Evolutionary conservation across 352 stramenopile genomes (phyloP), one percentile per base, ranked within the genome.

Genomic region (Globisporangium uncinulatum): DNA sequence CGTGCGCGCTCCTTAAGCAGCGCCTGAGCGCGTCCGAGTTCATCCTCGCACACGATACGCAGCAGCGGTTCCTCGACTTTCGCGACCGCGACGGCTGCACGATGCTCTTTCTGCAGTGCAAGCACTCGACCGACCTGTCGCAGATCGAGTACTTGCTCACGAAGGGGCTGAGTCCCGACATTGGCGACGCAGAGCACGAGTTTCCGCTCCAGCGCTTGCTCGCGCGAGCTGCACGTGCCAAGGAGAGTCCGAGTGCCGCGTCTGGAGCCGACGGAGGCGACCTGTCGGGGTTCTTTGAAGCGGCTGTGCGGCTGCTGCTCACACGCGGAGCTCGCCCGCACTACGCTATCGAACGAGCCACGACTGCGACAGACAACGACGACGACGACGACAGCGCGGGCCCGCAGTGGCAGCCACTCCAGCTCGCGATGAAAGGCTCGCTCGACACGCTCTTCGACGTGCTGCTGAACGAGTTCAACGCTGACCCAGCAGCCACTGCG

Each of bases 21-120:
- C 73, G 76, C 0, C 58, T 79, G 42, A 48, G 61, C 0, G 84
- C 73, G 51, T 78, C 79, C 0, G 74, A 87, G 21, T 79, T 87
- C 57, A 87, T 92, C 43, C 64, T 92, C 19, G 69, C 79, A 31
- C 70, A 67, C 21, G 82, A 89, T 29, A 67, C 66, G 3, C 65
- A 86, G 20, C 70, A 83, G 32, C 66, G 70, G 24, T 87, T 83
- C 31, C 54, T 92, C 36, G 75, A 92, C 42, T 92, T 89, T 44
- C 79, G 76, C 45, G 82, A 92, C 44, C 76, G 79, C 0, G 66
- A 89, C 17, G 82, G 82, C 3, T 82, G 79, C 13, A 90, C 82
- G 31, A 92, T 92, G 82, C 62, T 92, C 4, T 90, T 86, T 48
- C 54, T 90, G n/a, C 82, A 92, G 60, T 90, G 79, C 37, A 73